These are phyloP conservation scores for Candida manassasensis DNA, from an alignment of 805 yeast species.

Conservation along the genomic window DNA sequence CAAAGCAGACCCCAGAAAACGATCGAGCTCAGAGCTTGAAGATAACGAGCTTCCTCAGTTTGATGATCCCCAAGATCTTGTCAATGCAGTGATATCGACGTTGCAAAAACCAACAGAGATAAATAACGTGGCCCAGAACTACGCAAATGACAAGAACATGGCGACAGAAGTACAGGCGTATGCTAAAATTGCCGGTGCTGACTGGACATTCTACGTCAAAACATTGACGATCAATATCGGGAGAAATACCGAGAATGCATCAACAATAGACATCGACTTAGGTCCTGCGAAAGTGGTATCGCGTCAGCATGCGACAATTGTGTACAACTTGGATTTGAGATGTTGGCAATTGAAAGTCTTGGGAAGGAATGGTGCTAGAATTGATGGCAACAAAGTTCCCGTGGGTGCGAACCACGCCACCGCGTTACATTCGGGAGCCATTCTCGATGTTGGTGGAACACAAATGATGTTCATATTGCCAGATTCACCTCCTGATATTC, in stretches of 20 bases:
- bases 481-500: slow-evolving; percentile 71
- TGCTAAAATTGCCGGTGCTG: slow-evolving; percentile 88
- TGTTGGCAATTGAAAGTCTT: slow-evolving; percentile 80
- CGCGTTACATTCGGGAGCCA: slow-evolving; percentile 77
- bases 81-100: slow-evolving; percentile 69
- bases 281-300: slow-evolving; percentile 98
- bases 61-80: slow-evolving; percentile 59
- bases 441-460: slow-evolving; percentile 92
- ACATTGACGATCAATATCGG: slow-evolving; percentile 74
- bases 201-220: slow-evolving; percentile 94
- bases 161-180: slow-evolving; percentile 92
- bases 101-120: slow-evolving; percentile 65
- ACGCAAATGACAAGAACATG: slow-evolving; percentile 66
- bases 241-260: slow-evolving; percentile 56
- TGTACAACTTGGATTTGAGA: slow-evolving; percentile 67
- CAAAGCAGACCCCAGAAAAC: slow-evolving; percentile 26
- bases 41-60: slow-evolving; percentile 33
- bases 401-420: slow-evolving; percentile 48
- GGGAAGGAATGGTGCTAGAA: slow-evolving; percentile 92
- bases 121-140: slow-evolving; percentile 69
- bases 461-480: slow-evolving; percentile 99
- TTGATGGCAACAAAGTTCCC: slow-evolving; percentile 63
- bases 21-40: slow-evolving; percentile 16
- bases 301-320: slow-evolving; percentile 81
- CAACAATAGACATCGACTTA: slow-evolving; percentile 72